Evolutionary conservation across 805 yeast genomes (phyloP).

Genomic region (Suhomyces sp.): DNA sequence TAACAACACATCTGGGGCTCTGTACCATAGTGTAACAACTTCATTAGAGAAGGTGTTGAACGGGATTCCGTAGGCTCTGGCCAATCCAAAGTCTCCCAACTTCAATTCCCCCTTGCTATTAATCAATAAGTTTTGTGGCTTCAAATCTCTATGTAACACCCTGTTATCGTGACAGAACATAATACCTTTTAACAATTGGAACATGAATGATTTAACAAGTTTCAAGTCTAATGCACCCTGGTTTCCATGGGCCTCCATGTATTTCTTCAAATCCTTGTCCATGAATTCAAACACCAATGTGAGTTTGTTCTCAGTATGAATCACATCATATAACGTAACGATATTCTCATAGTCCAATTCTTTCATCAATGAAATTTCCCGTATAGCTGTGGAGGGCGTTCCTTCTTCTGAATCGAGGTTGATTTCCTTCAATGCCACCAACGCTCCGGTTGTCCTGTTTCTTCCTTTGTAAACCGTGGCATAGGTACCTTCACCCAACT

Average conservation of each 20-base stretch:
- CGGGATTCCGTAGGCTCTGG: slow-evolving; percentile 97
- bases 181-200: slow-evolving; percentile 86
- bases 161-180: slow-evolving; percentile 83
- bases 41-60: slow-evolving; percentile 96
- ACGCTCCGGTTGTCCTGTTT: slow-evolving; percentile 79
- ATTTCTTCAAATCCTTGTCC: slow-evolving; percentile 91
- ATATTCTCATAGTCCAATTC: slow-evolving; percentile 92
- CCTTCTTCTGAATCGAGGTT: slow-evolving; percentile 96
- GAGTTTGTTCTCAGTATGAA: slow-evolving; percentile 93
- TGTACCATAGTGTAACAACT: slow-evolving; percentile 96
- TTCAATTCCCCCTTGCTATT: slow-evolving; percentile 88
- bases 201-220: slow-evolving; percentile 88
- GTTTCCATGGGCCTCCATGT: slow-evolving; percentile 85
- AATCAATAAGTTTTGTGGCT: slow-evolving; percentile 92
- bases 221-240: slow-evolving; percentile 71
- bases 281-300: slow-evolving; percentile 90
- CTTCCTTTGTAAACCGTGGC: slow-evolving; percentile 98
- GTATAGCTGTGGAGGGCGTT: slow-evolving; percentile 95
- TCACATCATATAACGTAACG: slow-evolving; percentile 89
- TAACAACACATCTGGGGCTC: slow-evolving; percentile 94
- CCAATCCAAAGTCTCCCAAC: slow-evolving; percentile 94
- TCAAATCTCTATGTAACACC: slow-evolving; percentile 82
- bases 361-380: slow-evolving; percentile 94
- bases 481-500: slow-evolving; percentile 92
- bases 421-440: slow-evolving; percentile 94